These are phyloP conservation scores for Aspergillus panamensis DNA, from an alignment of 495 filamentous ascomycete genomes.

Conservation along the genomic window DNA sequence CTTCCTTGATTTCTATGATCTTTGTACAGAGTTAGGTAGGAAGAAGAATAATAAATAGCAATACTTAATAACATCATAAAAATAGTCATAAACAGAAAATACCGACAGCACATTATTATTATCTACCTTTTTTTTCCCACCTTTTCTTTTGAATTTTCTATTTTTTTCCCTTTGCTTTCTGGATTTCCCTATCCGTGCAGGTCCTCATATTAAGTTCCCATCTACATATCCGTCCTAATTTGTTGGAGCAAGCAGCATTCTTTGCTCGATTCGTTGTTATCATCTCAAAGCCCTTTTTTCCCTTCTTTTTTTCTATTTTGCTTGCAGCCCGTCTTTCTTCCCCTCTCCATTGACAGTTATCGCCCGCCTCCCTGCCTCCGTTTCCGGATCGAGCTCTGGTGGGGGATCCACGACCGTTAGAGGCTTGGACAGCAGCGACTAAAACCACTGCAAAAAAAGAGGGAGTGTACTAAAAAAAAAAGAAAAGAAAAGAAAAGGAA, in stretches of 20 bases:
- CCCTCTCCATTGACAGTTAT: conserved; percentile 23
- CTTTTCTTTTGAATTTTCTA: conserved; percentile 7
- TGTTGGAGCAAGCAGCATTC: conserved; percentile 11
- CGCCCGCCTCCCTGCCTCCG: conserved; percentile 26
- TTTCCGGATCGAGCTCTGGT: conserved; percentile 41
- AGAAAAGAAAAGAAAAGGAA: conserved; percentile 11
- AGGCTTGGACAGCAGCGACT: conserved; percentile 19
- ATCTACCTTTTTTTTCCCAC: conserved; percentile 1
- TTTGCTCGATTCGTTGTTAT: conserved; percentile 12
- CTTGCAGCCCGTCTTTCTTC: conserved; percentile 19
- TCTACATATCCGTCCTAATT: conserved; percentile 7
- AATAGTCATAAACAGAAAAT: conserved; percentile 8
- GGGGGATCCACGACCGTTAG: conserved; percentile 41
- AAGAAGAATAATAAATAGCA: background rate
- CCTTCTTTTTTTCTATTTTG: conserved; percentile 12
- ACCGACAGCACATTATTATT: conserved; percentile 3
- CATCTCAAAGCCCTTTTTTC: background rate
- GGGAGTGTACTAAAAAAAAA: conserved; percentile 20
- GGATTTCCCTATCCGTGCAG: conserved; percentile 7
- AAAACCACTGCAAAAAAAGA: conserved; percentile 18
- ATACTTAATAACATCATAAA: conserved; percentile 5
- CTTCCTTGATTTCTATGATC: background rate
- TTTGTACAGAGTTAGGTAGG: background rate
- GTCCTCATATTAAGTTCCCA: background rate
- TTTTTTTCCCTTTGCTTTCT: conserved; percentile 1